Conservation (phyloP, 352 stramenopile species). For the Phytophthora fragariaefolia region DNA sequence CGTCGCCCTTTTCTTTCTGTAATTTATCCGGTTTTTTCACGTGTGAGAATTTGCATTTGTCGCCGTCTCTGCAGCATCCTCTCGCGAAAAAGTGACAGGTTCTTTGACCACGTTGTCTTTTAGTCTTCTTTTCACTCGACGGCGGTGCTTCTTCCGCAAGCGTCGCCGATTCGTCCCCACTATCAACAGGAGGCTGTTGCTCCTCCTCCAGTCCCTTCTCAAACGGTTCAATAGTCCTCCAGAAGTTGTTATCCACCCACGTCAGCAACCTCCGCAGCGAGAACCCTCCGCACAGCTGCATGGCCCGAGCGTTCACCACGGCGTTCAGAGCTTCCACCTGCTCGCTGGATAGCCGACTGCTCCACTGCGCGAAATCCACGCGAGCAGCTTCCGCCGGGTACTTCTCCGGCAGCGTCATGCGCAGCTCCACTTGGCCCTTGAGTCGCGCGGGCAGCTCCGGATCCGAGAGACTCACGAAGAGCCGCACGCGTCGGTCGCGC, state of each 20-base stretch:
- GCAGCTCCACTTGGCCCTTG: constrained; percentile 62
- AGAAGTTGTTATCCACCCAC: constrained; percentile 88
- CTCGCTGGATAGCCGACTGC: constrained; percentile 41
- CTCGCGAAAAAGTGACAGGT: constrained; percentile 59
- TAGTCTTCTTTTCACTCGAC: constrained; percentile 26
- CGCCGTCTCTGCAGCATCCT: constrained; percentile 61
- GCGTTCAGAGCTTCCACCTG: constrained; percentile 47
- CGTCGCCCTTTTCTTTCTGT: constrained; percentile 16
- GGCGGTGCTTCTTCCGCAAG: neutral
- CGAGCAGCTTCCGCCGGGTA: constrained; percentile 58
- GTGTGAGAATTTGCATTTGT: constrained; percentile 62
- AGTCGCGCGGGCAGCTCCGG: constrained; percentile 62
- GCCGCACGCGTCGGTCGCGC: constrained; percentile 20
- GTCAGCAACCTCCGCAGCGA: constrained; percentile 77
- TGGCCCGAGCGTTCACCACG: constrained; percentile 46
- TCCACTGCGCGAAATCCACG: constrained; percentile 66
- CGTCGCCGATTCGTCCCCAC: neutral
- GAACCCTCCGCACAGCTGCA: constrained; percentile 53
- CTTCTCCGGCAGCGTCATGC: constrained; percentile 51
- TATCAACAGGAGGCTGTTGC: neutral
- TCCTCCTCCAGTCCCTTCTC: constrained; percentile 13
- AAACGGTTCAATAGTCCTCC: constrained; percentile 39
- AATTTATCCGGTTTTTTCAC: constrained; percentile 27
- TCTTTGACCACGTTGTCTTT: constrained; percentile 32
- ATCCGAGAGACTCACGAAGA: constrained; percentile 74